phyloP scores from a whole-genome alignment of 805 yeast genomes.

The Kodamaea kaohsiungensis region DNA sequence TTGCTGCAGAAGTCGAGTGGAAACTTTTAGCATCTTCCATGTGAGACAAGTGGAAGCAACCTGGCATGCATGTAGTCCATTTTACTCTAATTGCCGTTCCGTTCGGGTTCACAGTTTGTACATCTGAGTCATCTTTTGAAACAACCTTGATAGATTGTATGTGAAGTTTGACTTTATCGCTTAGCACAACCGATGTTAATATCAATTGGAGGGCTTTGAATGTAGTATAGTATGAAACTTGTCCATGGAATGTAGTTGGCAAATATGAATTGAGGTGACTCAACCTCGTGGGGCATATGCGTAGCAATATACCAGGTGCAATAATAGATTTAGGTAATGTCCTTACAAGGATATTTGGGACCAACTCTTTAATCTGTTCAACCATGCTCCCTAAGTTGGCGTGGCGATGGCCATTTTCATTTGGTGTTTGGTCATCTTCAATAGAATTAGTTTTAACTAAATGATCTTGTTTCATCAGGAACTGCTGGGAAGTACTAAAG shows the following conservation, averaged over 20 bases:
- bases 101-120: slow-evolving; percentile 34
- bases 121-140: slow-evolving; percentile 17
- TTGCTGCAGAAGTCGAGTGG: slow-evolving; percentile 39
- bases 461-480: not conserved
- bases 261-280: slow-evolving; percentile 46
- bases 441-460: not conserved
- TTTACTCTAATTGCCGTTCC: slow-evolving; percentile 54
- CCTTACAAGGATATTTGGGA: slow-evolving; percentile 52
- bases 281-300: slow-evolving; percentile 57
- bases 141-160: slow-evolving; percentile 45
- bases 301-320: slow-evolving; percentile 48
- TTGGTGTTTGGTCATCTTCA: not conserved
- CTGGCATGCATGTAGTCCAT: slow-evolving; percentile 58
- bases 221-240: slow-evolving; percentile 54
- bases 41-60: slow-evolving; percentile 47
- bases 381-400: slow-evolving; percentile 59
- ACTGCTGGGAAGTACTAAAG: not conserved
- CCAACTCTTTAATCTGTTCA: slow-evolving; percentile 44
- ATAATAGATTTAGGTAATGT: slow-evolving; percentile 47
- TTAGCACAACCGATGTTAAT: slow-evolving; percentile 55
- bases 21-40: slow-evolving; percentile 12
- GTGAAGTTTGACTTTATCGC: slow-evolving; percentile 54
- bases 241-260: slow-evolving; percentile 56
- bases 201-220: slow-evolving; percentile 57
- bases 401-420: slow-evolving; percentile 1